Conservation (phyloP, 1,284 basidiomycete species). For the Trichosporon asahii region DNA sequence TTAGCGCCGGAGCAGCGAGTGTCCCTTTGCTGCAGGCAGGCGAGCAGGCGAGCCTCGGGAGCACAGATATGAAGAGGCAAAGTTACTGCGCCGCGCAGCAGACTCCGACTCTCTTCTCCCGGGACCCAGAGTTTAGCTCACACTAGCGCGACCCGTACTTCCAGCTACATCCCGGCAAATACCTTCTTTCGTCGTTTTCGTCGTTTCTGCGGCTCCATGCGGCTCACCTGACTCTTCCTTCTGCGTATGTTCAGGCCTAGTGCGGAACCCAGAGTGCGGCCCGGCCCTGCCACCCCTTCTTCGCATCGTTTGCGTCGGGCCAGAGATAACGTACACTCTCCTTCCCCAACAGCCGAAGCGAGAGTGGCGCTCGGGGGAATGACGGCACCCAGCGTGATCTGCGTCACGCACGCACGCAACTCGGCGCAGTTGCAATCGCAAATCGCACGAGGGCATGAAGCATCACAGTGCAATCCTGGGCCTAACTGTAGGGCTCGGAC, state of each 20-base stretch:
- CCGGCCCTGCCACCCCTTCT: not conserved
- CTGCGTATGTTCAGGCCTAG: not conserved
- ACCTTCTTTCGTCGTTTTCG: not conserved
- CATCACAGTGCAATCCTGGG: not conserved
- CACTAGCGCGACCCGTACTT: not conserved
- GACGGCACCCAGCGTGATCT: not conserved
- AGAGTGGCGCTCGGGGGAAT: not conserved
- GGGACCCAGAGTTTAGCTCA: too few species aligned
- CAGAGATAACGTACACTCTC: not conserved
- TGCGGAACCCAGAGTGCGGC: not conserved
- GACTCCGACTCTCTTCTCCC: too few species aligned
- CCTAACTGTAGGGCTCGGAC: not conserved
- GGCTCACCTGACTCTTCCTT: not conserved
- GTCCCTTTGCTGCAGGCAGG: too few species aligned
- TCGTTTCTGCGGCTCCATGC: too few species aligned
- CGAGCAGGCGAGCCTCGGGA: too few species aligned
- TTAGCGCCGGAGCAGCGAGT: too few species aligned
- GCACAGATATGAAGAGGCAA: too few species aligned
- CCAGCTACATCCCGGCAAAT: not conserved
- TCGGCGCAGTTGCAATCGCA: not conserved
- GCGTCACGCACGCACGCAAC: not conserved
- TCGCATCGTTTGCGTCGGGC: not conserved
- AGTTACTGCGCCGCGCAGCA: too few species aligned
- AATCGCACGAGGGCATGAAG: not conserved
- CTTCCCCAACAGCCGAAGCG: not conserved